These are phyloP conservation scores for Talaromyces ruber DNA, from an alignment of 495 filamentous ascomycete genomes.

Conservation along the genomic window DNA sequence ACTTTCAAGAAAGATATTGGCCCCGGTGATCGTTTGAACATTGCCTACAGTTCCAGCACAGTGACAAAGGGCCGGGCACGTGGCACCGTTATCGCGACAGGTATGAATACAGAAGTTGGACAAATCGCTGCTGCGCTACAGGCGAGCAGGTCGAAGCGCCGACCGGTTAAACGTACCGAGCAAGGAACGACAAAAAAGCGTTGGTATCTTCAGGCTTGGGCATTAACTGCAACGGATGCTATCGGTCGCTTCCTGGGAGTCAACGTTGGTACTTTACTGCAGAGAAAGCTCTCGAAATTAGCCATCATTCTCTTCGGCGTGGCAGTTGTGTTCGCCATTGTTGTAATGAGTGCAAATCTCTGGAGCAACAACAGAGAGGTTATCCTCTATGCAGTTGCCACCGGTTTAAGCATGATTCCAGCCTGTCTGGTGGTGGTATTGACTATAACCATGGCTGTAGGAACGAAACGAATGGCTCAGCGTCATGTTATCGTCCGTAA, in stretches of 20 bases:
- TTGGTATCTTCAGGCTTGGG: slow-evolving; percentile 62
- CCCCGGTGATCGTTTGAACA: slow-evolving; percentile 55
- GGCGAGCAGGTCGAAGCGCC: slow-evolving; percentile 31
- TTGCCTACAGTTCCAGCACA: slow-evolving; percentile 79
- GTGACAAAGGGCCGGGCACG: slow-evolving; percentile 79
- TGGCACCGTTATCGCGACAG: slow-evolving; percentile 65
- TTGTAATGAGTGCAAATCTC: slow-evolving; percentile 54
- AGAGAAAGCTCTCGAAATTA: slow-evolving; percentile 61
- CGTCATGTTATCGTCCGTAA: slow-evolving; percentile 62
- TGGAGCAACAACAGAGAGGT: slow-evolving; percentile 53
- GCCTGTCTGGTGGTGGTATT: slow-evolving; percentile 62
- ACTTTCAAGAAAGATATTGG: slow-evolving; percentile 62
- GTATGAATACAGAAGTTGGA: slow-evolving; percentile 66
- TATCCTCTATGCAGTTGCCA: slow-evolving; percentile 65
- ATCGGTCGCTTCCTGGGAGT: slow-evolving; percentile 63
- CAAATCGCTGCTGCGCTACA: slow-evolving; percentile 58
- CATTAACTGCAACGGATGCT: slow-evolving; percentile 54
- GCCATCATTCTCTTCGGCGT: slow-evolving; percentile 60
- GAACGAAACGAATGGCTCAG: slow-evolving; percentile 62
- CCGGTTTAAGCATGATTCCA: slow-evolving; percentile 63
- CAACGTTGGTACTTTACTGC: slow-evolving; percentile 61
- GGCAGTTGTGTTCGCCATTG: slow-evolving; percentile 61
- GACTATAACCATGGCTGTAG: slow-evolving; percentile 61
- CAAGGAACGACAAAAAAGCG: slow-evolving; percentile 52
- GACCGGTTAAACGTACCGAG: slow-evolving; percentile 47